A percentile compares a stretch with the other conserved stretches of the same genome.
These are phyloP conservation scores for Blastocladiella britannica DNA, from an alignment of 192 early-diverging fungal genomes.

Conservation along the genomic window DNA sequence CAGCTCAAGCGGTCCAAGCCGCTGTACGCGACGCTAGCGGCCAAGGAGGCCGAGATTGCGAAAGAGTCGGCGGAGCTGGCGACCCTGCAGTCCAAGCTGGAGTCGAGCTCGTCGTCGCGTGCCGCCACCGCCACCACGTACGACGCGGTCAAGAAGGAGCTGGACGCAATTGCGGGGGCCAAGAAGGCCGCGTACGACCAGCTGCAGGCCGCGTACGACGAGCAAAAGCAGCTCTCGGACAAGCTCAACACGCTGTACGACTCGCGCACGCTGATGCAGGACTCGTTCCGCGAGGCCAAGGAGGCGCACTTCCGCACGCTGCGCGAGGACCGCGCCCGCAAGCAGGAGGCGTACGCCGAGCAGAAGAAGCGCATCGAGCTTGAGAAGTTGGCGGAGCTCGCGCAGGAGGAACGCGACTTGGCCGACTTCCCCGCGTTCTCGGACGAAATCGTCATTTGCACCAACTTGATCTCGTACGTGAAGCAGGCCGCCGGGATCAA, in stretches of 20 bases:
- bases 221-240: slow-evolving; percentile 37
- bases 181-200: slow-evolving; percentile 43
- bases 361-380: slow-evolving; percentile 41
- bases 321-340: slow-evolving; percentile 45
- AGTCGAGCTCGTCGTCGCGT: slow-evolving; percentile 28
- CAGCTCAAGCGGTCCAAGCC: slow-evolving; percentile 13
- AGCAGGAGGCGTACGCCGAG: slow-evolving; percentile 50
- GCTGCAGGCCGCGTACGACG: slow-evolving; percentile 50
- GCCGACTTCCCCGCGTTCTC: slow-evolving; percentile 74
- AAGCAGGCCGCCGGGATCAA: slow-evolving; percentile 7
- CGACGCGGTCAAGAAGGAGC: slow-evolving; percentile 42
- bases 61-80: not conserved
- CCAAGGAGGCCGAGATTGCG: slow-evolving; percentile 56
- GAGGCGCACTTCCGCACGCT: slow-evolving; percentile 34
- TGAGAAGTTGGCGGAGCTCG: slow-evolving; percentile 42
- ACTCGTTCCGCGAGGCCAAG: slow-evolving; percentile 46
- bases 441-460: slow-evolving; percentile 66
- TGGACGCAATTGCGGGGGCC: slow-evolving; percentile 38
- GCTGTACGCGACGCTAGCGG: slow-evolving; percentile 58
- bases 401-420: slow-evolving; percentile 57
- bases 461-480: slow-evolving; percentile 57
- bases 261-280: slow-evolving; percentile 48
- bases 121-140: slow-evolving; percentile 23
- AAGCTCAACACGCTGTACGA: slow-evolving; percentile 41
- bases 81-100: slow-evolving; percentile 37